Conservation (phyloP, 73 alveolate genomes). For the Halteria grandinella region DNA sequence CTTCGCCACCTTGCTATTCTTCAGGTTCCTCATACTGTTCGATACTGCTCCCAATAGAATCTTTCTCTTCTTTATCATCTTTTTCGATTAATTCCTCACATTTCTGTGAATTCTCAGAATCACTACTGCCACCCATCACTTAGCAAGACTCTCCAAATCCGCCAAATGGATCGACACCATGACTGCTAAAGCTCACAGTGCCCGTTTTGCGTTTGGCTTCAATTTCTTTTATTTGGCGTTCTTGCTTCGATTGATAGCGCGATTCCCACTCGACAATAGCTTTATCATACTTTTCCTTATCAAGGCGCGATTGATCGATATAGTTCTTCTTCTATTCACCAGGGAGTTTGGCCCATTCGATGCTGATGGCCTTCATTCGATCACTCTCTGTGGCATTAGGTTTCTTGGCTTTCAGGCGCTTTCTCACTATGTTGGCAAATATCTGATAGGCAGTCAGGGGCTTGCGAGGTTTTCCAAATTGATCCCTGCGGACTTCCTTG, state of each 20-base stretch:
- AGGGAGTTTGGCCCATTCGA: constrained; percentile 43
- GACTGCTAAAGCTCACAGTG: neutral
- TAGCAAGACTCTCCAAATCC: neutral
- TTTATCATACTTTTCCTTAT: constrained; percentile 36
- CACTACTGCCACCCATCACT: neutral
- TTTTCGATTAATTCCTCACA: neutral
- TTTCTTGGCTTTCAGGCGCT: constrained; percentile 20
- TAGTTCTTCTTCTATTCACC: constrained; percentile 32
- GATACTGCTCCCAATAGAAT: neutral
- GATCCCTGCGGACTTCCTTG: constrained; percentile 21
- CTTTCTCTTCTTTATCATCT: neutral
- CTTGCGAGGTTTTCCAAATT: constrained; percentile 37
- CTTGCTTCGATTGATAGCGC: neutral
- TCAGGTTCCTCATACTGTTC: neutral
- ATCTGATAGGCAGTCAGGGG: constrained; percentile 44
- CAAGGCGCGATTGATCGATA: constrained; percentile 12
- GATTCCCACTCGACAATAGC: constrained; percentile 43
- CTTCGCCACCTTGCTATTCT: neutral
- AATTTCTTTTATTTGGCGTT: neutral
- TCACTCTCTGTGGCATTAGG: constrained; percentile 40
- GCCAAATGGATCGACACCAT: constrained; percentile 18
- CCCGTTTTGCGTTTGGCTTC: constrained; percentile 21
- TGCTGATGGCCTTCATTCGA: constrained; percentile 29
- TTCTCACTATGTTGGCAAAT: constrained; percentile 13
- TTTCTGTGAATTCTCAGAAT: neutral